Evolutionary conservation across 179 eudicot genomes (phyloP), one percentile per base, ranked within the genome.

Genomic region (Corrigiola litoralis): DNA sequence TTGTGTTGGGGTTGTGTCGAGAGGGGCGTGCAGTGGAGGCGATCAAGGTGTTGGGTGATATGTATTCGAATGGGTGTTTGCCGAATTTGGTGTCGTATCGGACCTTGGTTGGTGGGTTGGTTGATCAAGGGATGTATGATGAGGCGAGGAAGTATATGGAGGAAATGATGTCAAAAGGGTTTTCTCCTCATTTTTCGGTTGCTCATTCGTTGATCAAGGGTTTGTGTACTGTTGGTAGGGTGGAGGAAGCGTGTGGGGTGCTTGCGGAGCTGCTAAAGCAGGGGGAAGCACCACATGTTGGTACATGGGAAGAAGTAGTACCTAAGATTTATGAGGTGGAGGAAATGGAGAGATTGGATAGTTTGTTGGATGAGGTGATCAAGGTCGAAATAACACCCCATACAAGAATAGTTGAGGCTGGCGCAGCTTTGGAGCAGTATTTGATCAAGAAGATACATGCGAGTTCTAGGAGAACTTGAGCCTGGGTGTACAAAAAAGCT

Each of bases 51-150:
- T 75, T 94, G 34, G 85, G 81, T 61, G 97, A 90, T 66, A 94
- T 94, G 97, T 36, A 75, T 28, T 64, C 71, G 1, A 94, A 87
- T 71, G 97, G 86, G 28, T 90, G 99, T 77, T 66, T 80, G 68
- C 97, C 99, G 4, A 94, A 94, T 77, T 70, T 87, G 81, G 86
- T 81, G 54, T 94, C 99, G 0, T 94, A 86, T 73, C 62, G 84
- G 63, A 86, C 92, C 51, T 66, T 94, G 69, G 96, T 88, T 70
- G 84, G 85, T 59, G 99, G 99, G 33, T 78, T 94, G 46, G 75
- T 90, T 70, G 79, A 75, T 72, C 89, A 90, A 68, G 96, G 96
- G 28, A 49, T 84, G 89, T 80, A 84, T 65, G 86, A 84, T 57
- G 91, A 84, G 56, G 97, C 95, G 0, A 84, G 63, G 58, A 75